These are phyloP conservation scores for Onygenales sp. DNA, from an alignment of 2,329 filamentous ascomycete species.

Conservation along the genomic window DNA sequence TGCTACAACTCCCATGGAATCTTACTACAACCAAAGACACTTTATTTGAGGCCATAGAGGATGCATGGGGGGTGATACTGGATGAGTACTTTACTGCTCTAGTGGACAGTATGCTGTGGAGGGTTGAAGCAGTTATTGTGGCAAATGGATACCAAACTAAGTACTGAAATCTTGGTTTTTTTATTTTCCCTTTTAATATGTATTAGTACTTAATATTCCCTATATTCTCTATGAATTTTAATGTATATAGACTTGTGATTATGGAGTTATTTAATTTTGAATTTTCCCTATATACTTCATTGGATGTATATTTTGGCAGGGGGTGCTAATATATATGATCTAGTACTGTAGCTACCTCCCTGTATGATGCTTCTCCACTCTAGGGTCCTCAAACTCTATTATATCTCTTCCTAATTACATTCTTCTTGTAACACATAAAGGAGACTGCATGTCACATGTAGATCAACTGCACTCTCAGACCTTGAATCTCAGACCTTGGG, in stretches of 20 bases:
- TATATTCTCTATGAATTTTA: slow-evolving; percentile 1
- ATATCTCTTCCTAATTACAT: too few species aligned
- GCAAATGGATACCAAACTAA: slow-evolving; percentile 1
- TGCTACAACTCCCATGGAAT: not conserved
- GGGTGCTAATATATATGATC: not conserved
- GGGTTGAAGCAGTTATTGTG: not conserved
- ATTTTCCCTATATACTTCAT: not conserved
- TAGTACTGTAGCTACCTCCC: too few species aligned
- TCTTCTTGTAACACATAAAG: too few species aligned
- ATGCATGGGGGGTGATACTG: not conserved
- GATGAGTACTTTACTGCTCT: not conserved
- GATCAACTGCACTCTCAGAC: too few species aligned
- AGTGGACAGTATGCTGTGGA: not conserved
- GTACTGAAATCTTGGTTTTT: not conserved
- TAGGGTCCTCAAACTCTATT: too few species aligned
- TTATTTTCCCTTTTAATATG: not conserved
- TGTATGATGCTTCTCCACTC: too few species aligned
- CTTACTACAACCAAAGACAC: not conserved
- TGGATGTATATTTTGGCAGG: slow-evolving; percentile 1
- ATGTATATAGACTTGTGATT: slow-evolving; percentile 1
- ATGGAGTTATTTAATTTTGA: not conserved
- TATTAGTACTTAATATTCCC: not conserved
- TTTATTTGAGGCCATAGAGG: not conserved
- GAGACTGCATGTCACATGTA: too few species aligned
- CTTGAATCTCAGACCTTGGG: too few species aligned